A percentile compares a stretch with the other conserved stretches of the same genome.
These are phyloP conservation scores for Ceratocystiopsis minuta DNA, from an alignment of 2,329 filamentous ascomycete genomes.

Conservation along the genomic window DNA sequence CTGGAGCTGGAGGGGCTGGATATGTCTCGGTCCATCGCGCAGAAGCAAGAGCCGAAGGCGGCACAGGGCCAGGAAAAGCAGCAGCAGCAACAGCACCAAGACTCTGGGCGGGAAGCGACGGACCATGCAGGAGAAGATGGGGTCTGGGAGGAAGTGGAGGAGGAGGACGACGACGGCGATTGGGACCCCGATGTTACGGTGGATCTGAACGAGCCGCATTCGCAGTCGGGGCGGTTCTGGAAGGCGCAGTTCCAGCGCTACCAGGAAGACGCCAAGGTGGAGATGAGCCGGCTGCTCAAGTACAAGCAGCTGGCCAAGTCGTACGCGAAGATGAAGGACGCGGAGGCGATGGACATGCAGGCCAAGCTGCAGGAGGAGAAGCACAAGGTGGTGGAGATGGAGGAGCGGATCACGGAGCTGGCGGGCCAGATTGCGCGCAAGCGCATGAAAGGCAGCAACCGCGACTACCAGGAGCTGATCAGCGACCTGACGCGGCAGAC, in stretches of 20 bases:
- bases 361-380: constrained; percentile 52
- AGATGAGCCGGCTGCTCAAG: constrained; percentile 60
- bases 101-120: no score
- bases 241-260: constrained; percentile 62
- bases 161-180: constrained; percentile 17
- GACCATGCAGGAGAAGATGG: constrained; percentile 18
- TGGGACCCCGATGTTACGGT: constrained; percentile 44
- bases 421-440: constrained; percentile 33
- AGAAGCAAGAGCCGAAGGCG: no score
- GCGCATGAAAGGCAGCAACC: constrained; percentile 20
- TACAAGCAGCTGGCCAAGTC: constrained; percentile 68
- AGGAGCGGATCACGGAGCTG: constrained; percentile 42
- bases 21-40: no score
- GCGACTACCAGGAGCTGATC: constrained; percentile 28
- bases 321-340: constrained; percentile 61
- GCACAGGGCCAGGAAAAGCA: no score
- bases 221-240: constrained; percentile 63
- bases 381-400: constrained; percentile 44
- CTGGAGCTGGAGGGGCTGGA: no score
- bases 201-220: constrained; percentile 56
- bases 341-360: constrained; percentile 46
- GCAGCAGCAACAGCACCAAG: background rate
- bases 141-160: constrained; percentile 35
- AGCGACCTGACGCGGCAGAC: constrained; percentile 40
- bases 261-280: constrained; percentile 49